Base-by-base conservation (phyloP, 768 basidiomycete species). In the Calvatia gigantea region DNA sequence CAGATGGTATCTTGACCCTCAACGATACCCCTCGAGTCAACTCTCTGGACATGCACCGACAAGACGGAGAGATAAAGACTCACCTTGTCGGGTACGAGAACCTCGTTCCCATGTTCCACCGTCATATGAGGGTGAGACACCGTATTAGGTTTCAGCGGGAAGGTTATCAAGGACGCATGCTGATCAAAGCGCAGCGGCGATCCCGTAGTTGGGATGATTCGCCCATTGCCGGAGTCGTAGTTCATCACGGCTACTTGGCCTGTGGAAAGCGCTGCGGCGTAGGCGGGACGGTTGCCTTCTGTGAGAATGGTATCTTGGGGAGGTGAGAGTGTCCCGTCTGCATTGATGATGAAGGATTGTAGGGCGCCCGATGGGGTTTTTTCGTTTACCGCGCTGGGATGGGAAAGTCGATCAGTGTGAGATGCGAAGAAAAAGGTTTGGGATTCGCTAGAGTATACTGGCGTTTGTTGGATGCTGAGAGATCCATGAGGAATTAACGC, bases 1-100 rank as follows among this genome's bases (percentile, higher is more conserved):
- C 87, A 90, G 53, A 89, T 80, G 56, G 75, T 85, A 68, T 89
- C 87, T 1, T 67, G 79, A 25, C 87, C 87, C 85, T 87, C 50
- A 17, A 17, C 15, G n/a, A 46, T 31, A 4, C 41, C 44, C 6
- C 27, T n/a, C 9, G 38, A 37, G 27, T 42, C 38, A 62, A 28
- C 54, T n/a, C 17, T 19, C 11, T 42, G 17, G 4, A 25, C n/a
- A n/a, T n/a, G n/a, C 37, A 43, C 38, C 48, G 37, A 23, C 17
- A 4, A 27, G 31, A 52, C 28, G 56, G 62, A 12, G 27, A n/a
- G n/a, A 14, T 23, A 46, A 19, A 28, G 2, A 65, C 78, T 51
- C 51, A 86, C 86, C 65, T 86, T 70, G 68, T 87, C 87, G 0
- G 86, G 80, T 6, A 89, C 72, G 58, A 88, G 75, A 7, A 89